These are phyloP conservation scores for Endocladia muricata DNA, from an alignment of 31 red algal genomes.

Conservation along the genomic window DNA sequence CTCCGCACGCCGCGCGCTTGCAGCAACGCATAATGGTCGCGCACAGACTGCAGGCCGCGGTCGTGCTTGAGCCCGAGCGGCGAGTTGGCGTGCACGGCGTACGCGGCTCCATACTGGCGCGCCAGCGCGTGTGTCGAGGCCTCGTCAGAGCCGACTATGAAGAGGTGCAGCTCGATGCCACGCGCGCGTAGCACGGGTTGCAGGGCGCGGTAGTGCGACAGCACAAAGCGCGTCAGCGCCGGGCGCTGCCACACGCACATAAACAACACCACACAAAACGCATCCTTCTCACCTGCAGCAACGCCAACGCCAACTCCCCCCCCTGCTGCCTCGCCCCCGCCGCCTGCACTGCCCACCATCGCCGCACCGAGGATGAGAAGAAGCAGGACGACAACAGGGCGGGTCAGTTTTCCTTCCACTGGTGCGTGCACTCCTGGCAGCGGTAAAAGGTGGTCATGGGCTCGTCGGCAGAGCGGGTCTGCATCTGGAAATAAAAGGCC, in stretches of 20 bases:
- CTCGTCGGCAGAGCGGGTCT: conserved; percentile 95
- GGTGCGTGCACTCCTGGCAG: conserved; percentile 69
- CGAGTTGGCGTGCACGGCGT: conserved; percentile 47
- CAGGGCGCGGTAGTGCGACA: conserved; percentile 33
- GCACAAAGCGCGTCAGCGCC: conserved; percentile 56
- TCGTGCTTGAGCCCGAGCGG: conserved; percentile 75
- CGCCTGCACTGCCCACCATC: too few relatives aligned
- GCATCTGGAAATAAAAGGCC: conserved; percentile 95
- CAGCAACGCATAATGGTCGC: too few relatives aligned
- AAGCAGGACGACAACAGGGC: neutral
- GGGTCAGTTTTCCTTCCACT: conserved; percentile 91
- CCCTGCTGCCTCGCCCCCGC: neutral
- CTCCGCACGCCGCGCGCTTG: too few relatives aligned
- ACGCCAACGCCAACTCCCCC: neutral
- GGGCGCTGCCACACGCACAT: conserved; percentile 61
- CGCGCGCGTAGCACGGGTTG: neutral
- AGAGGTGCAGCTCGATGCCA: conserved; percentile 44
- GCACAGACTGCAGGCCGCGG: conserved; percentile 40
- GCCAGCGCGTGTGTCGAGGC: conserved; percentile 6
- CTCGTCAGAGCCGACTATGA: conserved; percentile 49
- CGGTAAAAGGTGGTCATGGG: conserved; percentile 94
- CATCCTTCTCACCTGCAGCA: neutral
- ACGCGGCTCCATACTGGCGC: conserved; percentile 21
- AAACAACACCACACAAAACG: conserved; percentile 60
- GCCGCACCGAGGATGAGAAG: neutral